phyloP scores from a whole-genome alignment of 225 moss, liverwort and hornwort genomes.

The Rhytidiadelphus loreus region DNA sequence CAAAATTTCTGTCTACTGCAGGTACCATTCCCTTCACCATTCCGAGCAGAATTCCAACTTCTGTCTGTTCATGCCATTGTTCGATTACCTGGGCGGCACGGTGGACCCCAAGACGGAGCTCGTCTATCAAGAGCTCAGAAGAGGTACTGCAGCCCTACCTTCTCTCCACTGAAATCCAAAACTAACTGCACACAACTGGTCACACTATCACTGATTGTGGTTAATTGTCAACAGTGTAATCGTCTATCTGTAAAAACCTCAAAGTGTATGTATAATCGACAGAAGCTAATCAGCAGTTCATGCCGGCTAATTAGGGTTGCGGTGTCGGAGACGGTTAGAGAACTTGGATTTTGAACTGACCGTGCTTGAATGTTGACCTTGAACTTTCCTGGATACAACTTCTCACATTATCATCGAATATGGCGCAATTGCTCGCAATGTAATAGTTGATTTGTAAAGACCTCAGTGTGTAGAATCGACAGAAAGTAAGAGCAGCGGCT shows the following conservation, averaged over 20 bases:
- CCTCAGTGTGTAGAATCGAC: background rate
- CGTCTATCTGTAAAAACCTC: background rate
- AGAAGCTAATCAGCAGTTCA: background rate
- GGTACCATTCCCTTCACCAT: constrained; percentile 90
- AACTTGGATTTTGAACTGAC: background rate
- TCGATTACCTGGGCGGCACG: constrained; percentile 79
- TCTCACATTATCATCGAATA: too few species aligned
- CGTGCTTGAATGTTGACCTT: background rate
- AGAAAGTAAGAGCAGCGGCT: too few species aligned
- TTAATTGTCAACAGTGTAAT: too few species aligned
- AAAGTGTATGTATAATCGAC: too few species aligned
- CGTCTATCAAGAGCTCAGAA: constrained; percentile 28
- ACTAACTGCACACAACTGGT: too few species aligned
- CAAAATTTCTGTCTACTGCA: background rate
- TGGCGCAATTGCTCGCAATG: too few species aligned
- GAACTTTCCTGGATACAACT: too few species aligned
- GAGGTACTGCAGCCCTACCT: constrained; percentile 14
- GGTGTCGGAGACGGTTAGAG: background rate
- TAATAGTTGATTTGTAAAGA: background rate
- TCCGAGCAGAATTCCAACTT: constrained; percentile 54
- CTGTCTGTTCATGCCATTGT: constrained; percentile 90
- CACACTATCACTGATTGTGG: too few species aligned
- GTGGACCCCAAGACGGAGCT: constrained; percentile 46
- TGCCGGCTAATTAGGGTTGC: background rate
- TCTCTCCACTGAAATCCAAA: background rate